A percentile compares a stretch with the other conserved stretches of the same genome.
phyloP scores from a whole-genome alignment of 352 stramenopile species.

The Thalassiosira ordinaria region DNA sequence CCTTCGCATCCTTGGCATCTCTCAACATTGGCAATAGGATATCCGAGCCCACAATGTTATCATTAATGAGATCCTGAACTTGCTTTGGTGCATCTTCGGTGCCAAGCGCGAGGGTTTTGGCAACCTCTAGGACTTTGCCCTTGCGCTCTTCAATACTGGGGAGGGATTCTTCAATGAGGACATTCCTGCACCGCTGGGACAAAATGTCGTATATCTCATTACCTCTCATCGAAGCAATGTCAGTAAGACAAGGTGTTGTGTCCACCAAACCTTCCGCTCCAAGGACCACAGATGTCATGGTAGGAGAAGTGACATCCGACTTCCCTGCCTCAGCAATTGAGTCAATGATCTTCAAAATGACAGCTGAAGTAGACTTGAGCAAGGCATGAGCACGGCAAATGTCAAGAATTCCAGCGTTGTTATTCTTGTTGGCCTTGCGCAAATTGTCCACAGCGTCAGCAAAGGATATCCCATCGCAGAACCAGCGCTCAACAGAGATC shows the following conservation, averaged over 20 bases:
- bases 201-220: slow-evolving; percentile 90
- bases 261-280: slow-evolving; percentile 79
- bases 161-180: slow-evolving; percentile 97
- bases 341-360: slow-evolving; percentile 80
- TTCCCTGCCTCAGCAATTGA: slow-evolving; percentile 80
- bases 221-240: slow-evolving; percentile 85
- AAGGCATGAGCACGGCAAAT: slow-evolving; percentile 92
- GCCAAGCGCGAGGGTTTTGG: slow-evolving; percentile 50
- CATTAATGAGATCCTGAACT: slow-evolving; percentile 78
- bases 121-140: slow-evolving; percentile 68
- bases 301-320: slow-evolving; percentile 55
- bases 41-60: slow-evolving; percentile 84
- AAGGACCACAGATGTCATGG: slow-evolving; percentile 72
- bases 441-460: slow-evolving; percentile 87
- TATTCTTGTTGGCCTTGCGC: slow-evolving; percentile 90
- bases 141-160: slow-evolving; percentile 93
- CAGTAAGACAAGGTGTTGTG: slow-evolving; percentile 79
- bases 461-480: slow-evolving; percentile 84
- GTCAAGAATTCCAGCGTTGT: slow-evolving; percentile 88
- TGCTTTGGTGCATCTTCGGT: slow-evolving; percentile 50
- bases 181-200: slow-evolving; percentile 92
- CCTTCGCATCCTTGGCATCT: slow-evolving; percentile 54
- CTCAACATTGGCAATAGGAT: slow-evolving; percentile 83
- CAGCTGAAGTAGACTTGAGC: slow-evolving; percentile 83
- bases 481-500: slow-evolving; percentile 86